phyloP scores from a whole-genome alignment of 1,284 basidiomycete species.

The Thecaphora frezii region DNA sequence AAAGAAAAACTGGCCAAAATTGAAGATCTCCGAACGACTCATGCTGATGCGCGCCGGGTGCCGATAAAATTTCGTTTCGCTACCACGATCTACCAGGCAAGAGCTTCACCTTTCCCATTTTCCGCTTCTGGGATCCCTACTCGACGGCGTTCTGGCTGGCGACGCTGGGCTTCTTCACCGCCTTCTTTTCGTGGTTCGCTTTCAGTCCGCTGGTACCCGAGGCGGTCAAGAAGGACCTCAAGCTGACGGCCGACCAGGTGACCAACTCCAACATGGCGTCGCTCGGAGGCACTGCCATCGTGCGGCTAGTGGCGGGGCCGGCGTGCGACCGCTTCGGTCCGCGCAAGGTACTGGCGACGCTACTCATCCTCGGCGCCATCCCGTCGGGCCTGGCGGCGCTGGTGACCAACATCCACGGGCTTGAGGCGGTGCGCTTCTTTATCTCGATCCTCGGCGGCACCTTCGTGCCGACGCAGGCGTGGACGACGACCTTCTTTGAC shows the following conservation, averaged over 20 bases:
- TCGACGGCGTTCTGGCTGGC: slow-evolving; percentile 62
- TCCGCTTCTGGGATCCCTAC: slow-evolving; percentile 66
- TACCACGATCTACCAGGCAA: slow-evolving; percentile 60
- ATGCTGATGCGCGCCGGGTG: neutral
- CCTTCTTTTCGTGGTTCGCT: slow-evolving; percentile 69
- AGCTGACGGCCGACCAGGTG: slow-evolving; percentile 63
- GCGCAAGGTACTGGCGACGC: slow-evolving; percentile 67
- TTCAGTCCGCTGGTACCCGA: slow-evolving; percentile 69
- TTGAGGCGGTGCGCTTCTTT: slow-evolving; percentile 65
- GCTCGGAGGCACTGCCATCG: slow-evolving; percentile 63
- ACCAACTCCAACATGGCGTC: slow-evolving; percentile 68
- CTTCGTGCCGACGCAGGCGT: slow-evolving; percentile 66
- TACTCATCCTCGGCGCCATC: slow-evolving; percentile 68
- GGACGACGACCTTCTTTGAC: slow-evolving; percentile 69
- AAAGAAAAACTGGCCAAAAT: too few species aligned
- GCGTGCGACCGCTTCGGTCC: slow-evolving; percentile 65
- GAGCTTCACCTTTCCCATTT: slow-evolving; percentile 65
- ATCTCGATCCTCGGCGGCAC: slow-evolving; percentile 67
- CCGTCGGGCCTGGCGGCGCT: slow-evolving; percentile 69
- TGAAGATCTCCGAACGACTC: too few species aligned
- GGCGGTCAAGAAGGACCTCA: slow-evolving; percentile 67
- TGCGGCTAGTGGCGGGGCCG: slow-evolving; percentile 66
- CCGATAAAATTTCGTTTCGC: neutral
- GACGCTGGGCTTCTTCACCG: slow-evolving; percentile 64
- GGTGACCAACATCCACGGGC: slow-evolving; percentile 61